A percentile compares a stretch with the other conserved stretches of the same genome.
phyloP scores from a whole-genome alignment of 1,139 yeast genomes.

The Suhomyces chickasaworum region DNA sequence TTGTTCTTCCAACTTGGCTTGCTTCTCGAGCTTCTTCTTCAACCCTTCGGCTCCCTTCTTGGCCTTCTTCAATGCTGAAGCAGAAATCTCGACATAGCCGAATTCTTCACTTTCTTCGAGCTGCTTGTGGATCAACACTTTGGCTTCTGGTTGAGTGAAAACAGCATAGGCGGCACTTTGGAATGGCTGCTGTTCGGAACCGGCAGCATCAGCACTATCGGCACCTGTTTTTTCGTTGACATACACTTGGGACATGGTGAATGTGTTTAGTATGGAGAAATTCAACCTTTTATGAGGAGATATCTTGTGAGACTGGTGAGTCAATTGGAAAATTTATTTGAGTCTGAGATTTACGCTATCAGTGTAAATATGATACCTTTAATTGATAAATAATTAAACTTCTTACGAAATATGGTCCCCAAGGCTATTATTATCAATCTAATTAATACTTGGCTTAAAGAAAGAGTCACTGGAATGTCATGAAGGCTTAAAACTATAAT shows the following conservation, averaged over 20 bases:
- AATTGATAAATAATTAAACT: no score
- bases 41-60: conserved; percentile 93
- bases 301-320: neutral
- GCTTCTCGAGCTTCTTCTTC: conserved; percentile 86
- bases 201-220: conserved; percentile 58
- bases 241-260: conserved; percentile 45
- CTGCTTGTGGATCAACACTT: conserved; percentile 65
- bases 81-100: conserved; percentile 76
- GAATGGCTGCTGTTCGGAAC: conserved; percentile 70
- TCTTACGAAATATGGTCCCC: no score
- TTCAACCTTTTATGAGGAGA: neutral
- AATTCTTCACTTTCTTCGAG: conserved; percentile 56
- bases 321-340: conserved; percentile 8
- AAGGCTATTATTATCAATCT: no score
- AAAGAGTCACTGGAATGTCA: neutral
- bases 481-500: neutral
- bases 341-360: conserved; percentile 3
- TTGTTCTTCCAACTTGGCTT: conserved; percentile 63
- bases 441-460: no score
- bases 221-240: conserved; percentile 73
- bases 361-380: conserved; percentile 3
- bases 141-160: conserved; percentile 58
- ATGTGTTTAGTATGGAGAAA: neutral
- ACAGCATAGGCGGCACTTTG: conserved; percentile 85
- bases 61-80: conserved; percentile 93